phyloP scores from a whole-genome alignment of 2,329 filamentous ascomycete species.

The Cladosporium sp. region DNA sequence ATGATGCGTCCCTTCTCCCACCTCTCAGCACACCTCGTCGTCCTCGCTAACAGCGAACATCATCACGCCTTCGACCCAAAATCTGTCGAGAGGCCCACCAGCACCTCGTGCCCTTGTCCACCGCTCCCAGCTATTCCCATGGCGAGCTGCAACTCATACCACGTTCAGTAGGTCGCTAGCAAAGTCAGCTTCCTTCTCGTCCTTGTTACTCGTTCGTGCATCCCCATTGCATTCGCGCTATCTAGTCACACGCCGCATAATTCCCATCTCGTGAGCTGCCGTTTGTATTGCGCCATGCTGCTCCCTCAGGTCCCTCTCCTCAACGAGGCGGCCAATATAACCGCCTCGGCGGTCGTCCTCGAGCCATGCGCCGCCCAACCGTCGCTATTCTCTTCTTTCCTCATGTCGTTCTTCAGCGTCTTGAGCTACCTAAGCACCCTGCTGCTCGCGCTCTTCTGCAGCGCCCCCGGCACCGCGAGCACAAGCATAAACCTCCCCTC shows the following conservation, averaged over 20 bases:
- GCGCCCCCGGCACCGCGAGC: background rate
- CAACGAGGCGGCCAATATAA: background rate
- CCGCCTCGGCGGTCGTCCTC: background rate
- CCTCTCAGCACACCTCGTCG: background rate
- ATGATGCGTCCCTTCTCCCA: background rate
- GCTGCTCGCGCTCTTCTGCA: background rate
- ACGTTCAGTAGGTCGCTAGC: background rate
- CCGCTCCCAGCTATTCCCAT: background rate
- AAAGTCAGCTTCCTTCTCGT: background rate
- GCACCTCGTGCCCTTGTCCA: background rate
- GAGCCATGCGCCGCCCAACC: background rate
- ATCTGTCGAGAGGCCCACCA: background rate
- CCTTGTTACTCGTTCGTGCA: background rate
- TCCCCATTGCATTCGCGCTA: background rate
- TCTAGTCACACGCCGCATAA: background rate
- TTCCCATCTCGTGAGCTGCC: background rate
- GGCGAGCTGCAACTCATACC: background rate
- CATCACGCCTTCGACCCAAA: background rate
- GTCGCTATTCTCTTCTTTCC: background rate
- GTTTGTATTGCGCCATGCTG: background rate
- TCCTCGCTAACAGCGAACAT: background rate
- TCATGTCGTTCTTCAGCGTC: background rate
- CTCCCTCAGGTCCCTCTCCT: background rate
- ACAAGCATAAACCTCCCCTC: conserved; percentile 14
- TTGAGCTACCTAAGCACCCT: background rate